These are phyloP conservation scores for Rhizopus delemar DNA, from an alignment of 371 early-diverging fungal species.

Conservation along the genomic window DNA sequence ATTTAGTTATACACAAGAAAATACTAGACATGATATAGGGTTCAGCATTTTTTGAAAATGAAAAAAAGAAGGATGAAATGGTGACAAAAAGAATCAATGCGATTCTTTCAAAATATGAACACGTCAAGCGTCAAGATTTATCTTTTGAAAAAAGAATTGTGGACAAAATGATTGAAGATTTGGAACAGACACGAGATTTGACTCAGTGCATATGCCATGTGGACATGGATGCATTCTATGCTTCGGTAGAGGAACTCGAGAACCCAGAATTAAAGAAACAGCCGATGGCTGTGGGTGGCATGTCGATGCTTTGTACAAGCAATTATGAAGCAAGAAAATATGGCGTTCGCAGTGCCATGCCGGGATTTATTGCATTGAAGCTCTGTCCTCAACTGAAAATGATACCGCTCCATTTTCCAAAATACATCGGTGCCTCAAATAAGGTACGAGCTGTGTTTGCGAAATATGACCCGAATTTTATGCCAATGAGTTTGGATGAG, in stretches of 20 bases:
- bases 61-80: conserved; percentile 50
- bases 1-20: neutral
- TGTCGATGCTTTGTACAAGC: conserved; percentile 66
- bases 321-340: conserved; percentile 68
- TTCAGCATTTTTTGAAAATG: conserved; percentile 61
- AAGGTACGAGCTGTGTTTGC: conserved; percentile 52
- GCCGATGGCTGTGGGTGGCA: conserved; percentile 75
- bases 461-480: conserved; percentile 61
- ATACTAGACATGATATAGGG: conserved; percentile 35
- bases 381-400: conserved; percentile 67
- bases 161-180: conserved; percentile 40
- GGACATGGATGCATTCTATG: conserved; percentile 78
- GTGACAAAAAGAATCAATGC: conserved; percentile 49
- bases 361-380: conserved; percentile 64
- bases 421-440: conserved; percentile 52
- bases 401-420: conserved; percentile 53
- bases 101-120: conserved; percentile 45
- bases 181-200: conserved; percentile 52
- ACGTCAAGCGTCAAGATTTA: conserved; percentile 40
- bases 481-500: conserved; percentile 65
- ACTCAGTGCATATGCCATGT: conserved; percentile 61
- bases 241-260: conserved; percentile 71
- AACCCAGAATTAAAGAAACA: conserved; percentile 52
- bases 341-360: conserved; percentile 75
- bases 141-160: conserved; percentile 41